Percentiles rank a stretch among this genome's conserved stretches.
Conservation (phyloP, 1,284 basidiomycete genomes). For the Sporisorium scitamineum region DNA sequence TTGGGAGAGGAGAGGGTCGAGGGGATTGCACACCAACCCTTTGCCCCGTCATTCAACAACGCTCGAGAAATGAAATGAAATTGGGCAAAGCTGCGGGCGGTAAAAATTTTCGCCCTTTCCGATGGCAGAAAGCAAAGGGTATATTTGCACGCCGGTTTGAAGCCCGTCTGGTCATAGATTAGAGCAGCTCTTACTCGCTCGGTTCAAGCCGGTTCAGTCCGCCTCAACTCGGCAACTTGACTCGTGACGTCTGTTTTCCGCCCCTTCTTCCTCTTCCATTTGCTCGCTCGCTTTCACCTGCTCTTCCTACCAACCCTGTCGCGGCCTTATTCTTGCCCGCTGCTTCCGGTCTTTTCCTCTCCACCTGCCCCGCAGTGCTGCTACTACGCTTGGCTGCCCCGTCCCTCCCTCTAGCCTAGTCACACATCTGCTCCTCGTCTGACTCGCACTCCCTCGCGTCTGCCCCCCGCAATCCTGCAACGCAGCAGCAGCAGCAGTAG, state of each 20-base stretch:
- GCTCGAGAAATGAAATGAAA: background rate
- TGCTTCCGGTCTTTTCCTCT: constrained; percentile 5
- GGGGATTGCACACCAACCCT: background rate
- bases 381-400: background rate
- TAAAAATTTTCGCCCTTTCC: constrained; percentile 5
- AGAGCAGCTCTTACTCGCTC: background rate
- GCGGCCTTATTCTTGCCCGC: background rate
- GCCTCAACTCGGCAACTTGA: constrained; percentile 3
- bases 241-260: background rate
- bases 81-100: background rate
- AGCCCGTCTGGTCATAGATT: constrained; percentile 10
- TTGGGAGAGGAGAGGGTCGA: too few relatives aligned
- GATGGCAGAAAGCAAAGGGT: background rate
- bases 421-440: constrained; percentile 8
- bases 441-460: background rate
- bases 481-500: background rate
- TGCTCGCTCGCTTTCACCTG: constrained; percentile 3
- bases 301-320: background rate
- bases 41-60: background rate
- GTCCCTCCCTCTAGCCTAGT: constrained; percentile 8
- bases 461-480: constrained; percentile 3
- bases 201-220: constrained; percentile 13
- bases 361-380: background rate
- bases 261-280: background rate
- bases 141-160: constrained; percentile 17